Conservation (phyloP, 768 basidiomycete species). For the Nidularia pulvinata region DNA sequence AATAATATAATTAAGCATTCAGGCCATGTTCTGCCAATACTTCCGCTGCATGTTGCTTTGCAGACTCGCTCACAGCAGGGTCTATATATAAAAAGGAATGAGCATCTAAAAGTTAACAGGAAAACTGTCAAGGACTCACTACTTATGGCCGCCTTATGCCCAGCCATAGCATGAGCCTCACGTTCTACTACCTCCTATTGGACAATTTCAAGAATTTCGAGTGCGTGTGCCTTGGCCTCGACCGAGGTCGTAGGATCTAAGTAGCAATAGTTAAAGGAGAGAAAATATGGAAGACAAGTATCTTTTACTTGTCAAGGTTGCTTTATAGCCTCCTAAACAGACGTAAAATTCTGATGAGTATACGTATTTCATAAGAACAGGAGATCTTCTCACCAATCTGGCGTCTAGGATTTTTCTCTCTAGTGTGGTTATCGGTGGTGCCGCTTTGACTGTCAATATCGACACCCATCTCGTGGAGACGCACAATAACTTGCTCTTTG, state of each 20-base stretch:
- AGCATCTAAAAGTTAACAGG: too few species aligned
- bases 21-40: too few species aligned
- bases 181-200: too few species aligned
- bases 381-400: constrained; percentile 8
- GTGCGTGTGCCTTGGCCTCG: constrained; percentile 9
- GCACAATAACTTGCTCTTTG: constrained; percentile 40
- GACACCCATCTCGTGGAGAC: constrained; percentile 19
- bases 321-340: constrained; percentile 23
- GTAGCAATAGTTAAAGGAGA: neutral
- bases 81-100: too few species aligned
- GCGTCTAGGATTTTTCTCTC: neutral
- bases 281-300: neutral
- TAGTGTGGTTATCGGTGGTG: neutral
- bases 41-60: too few species aligned
- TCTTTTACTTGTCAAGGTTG: constrained; percentile 21
- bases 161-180: too few species aligned
- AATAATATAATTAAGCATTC: too few species aligned
- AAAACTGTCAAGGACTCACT: too few species aligned
- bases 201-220: constrained; percentile 1
- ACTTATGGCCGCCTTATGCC: too few species aligned
- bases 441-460: neutral
- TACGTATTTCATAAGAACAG: neutral
- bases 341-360: neutral
- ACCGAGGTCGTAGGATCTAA: constrained; percentile 8
- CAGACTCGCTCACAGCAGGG: too few species aligned